Evolutionary conservation across 176 grass and related monocot species (phyloP).

Genomic region (Otatea glauca): DNA sequence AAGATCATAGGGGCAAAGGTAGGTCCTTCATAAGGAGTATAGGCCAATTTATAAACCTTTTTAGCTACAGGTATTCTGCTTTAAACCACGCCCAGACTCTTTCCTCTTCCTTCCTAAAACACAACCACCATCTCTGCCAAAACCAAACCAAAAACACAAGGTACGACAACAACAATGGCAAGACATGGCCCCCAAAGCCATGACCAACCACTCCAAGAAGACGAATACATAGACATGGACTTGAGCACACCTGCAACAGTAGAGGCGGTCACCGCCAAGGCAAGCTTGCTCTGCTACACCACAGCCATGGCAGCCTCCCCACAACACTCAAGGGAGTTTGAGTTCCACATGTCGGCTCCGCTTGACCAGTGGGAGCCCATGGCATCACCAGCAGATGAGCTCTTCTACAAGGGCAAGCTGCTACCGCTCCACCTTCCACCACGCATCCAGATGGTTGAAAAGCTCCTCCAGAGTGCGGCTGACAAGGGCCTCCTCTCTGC

Average conservation of each 20-base stretch:
- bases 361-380: constrained; percentile 51
- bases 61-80: constrained; percentile 55
- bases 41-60: constrained; percentile 50
- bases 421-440: constrained; percentile 89
- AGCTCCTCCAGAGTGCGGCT: constrained; percentile 56
- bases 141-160: constrained; percentile 64
- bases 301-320: constrained; percentile 58
- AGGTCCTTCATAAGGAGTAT: constrained; percentile 51
- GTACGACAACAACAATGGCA: constrained; percentile 65
- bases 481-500: constrained; percentile 49
- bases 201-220: constrained; percentile 70
- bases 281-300: constrained; percentile 67
- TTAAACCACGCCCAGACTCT: constrained; percentile 65
- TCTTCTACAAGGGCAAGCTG: constrained; percentile 99
- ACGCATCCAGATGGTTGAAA: constrained; percentile 79
- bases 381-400: constrained; percentile 91
- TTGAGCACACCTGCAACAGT: constrained; percentile 52
- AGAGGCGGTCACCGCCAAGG: constrained; percentile 35
- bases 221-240: constrained; percentile 98
- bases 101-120: constrained; percentile 61
- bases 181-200: constrained; percentile 54
- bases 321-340: constrained; percentile 71
- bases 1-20: constrained; percentile 48
- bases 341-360: constrained; percentile 81
- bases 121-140: constrained; percentile 49